Evolutionary conservation across 1,284 basidiomycete species (phyloP).

Genomic region (Ustilago tritici): DNA sequence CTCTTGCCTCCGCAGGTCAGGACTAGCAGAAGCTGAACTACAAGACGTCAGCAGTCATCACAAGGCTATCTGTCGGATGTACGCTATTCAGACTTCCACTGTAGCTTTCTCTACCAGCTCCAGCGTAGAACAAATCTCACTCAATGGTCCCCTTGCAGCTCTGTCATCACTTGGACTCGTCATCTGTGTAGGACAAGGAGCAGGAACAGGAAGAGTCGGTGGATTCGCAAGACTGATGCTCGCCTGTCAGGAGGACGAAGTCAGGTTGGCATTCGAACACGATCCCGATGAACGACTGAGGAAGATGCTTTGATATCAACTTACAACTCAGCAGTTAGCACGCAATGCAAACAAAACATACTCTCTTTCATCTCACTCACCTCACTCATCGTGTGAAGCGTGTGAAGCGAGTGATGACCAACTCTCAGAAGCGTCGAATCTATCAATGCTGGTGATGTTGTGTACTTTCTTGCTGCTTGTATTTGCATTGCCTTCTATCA

Average conservation of each 20-base stretch:
- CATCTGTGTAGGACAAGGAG: constrained; percentile 62
- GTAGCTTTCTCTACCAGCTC: background rate
- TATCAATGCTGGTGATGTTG: background rate
- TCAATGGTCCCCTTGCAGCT: constrained; percentile 50
- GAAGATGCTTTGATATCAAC: constrained; percentile 45
- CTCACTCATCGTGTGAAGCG: no score
- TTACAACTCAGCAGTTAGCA: background rate
- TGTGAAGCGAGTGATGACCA: no score
- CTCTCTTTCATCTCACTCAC: no score
- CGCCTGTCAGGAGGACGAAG: constrained; percentile 64
- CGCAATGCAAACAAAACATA: background rate
- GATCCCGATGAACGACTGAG: constrained; percentile 53
- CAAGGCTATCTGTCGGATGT: constrained; percentile 52
- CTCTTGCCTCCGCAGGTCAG: constrained; percentile 83
- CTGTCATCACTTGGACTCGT: constrained; percentile 59
- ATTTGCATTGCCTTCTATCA: constrained; percentile 4
- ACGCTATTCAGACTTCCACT: constrained; percentile 26
- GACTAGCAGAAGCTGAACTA: constrained; percentile 88
- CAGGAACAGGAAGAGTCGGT: constrained; percentile 57
- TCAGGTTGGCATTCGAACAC: constrained; percentile 57
- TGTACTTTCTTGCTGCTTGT: background rate
- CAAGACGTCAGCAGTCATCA: constrained; percentile 75
- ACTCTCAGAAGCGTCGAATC: no score
- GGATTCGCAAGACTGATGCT: constrained; percentile 59
- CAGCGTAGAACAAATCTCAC: constrained; percentile 4